Conservation (phyloP, 345 rosid species). For the Luvunga scandens region DNA sequence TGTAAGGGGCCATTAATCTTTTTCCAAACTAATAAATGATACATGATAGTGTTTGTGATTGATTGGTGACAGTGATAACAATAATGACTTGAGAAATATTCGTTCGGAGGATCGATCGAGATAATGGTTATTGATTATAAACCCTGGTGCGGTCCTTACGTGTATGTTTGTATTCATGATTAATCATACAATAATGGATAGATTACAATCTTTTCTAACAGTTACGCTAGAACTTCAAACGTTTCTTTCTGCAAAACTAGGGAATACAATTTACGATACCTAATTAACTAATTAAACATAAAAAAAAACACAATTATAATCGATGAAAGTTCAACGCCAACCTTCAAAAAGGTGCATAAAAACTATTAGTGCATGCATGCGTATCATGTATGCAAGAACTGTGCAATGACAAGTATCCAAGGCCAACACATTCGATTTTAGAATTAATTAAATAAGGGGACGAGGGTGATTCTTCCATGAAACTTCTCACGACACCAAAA, state of each 20-base stretch:
- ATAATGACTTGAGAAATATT: neutral
- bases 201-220: neutral
- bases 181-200: neutral
- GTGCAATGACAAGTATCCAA: neutral
- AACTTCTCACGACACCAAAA: neutral
- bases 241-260: neutral
- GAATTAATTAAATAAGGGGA: neutral
- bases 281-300: no score
- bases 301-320: no score
- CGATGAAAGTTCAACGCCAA: neutral
- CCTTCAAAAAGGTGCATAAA: neutral
- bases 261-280: neutral
- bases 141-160: neutral
- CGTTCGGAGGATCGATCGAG: neutral
- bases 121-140: neutral
- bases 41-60: neutral
- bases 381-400: neutral
- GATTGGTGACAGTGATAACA: neutral
- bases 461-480: neutral
- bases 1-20: no score
- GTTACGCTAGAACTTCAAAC: neutral
- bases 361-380: neutral
- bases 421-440: neutral
- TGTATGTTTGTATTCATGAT: neutral
- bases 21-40: no score